A percentile compares a stretch with the other conserved stretches of the same genome.
Evolutionary conservation across 495 filamentous ascomycete species (phyloP).

Genomic region (Lophiotrema nucula): DNA sequence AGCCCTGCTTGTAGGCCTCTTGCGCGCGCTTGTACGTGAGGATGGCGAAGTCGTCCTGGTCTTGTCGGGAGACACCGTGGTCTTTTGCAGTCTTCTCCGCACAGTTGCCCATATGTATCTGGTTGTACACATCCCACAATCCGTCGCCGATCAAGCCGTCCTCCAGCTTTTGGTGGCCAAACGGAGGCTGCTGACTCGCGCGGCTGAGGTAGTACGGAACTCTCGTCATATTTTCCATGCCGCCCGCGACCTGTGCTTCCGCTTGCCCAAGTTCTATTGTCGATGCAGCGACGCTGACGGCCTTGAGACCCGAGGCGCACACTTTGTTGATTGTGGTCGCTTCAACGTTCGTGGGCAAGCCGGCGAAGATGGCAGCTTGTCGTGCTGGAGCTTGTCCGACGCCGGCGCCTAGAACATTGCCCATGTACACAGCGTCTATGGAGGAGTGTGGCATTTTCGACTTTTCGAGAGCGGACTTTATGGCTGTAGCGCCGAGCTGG

Average conservation of each 20-base stretch:
- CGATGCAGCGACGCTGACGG: conserved; percentile 84
- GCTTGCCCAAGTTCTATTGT: conserved; percentile 88
- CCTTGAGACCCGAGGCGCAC: conserved; percentile 91
- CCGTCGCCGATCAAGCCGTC: conserved; percentile 95
- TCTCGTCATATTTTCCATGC: conserved; percentile 95
- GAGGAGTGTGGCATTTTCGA: conserved; percentile 72
- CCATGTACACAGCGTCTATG: conserved; percentile 93
- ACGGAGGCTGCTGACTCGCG: conserved; percentile 69
- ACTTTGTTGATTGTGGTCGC: conserved; percentile 95
- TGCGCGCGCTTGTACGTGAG: conserved; percentile 83
- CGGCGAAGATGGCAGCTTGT: conserved; percentile 86
- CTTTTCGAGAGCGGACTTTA: conserved; percentile 82
- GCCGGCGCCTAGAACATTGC: conserved; percentile 84
- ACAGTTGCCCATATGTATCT: conserved; percentile 96
- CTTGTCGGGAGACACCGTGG: conserved; percentile 71
- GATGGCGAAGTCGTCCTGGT: conserved; percentile 89
- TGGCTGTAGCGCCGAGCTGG: conserved; percentile 79
- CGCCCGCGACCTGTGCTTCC: conserved; percentile 85
- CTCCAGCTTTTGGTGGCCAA: conserved; percentile 80
- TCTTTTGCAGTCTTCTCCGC: conserved; percentile 96
- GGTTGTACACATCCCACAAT: conserved; percentile 92
- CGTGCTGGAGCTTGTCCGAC: conserved; percentile 89
- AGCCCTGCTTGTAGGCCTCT: conserved; percentile 76
- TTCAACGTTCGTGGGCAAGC: conserved; percentile 73
- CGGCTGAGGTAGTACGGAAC: conserved; percentile 89